Evolutionary conservation across 23 red algal species (phyloP), one percentile per base, ranked within the genome.

Genomic region (Pyropia yezoensis): DNA sequence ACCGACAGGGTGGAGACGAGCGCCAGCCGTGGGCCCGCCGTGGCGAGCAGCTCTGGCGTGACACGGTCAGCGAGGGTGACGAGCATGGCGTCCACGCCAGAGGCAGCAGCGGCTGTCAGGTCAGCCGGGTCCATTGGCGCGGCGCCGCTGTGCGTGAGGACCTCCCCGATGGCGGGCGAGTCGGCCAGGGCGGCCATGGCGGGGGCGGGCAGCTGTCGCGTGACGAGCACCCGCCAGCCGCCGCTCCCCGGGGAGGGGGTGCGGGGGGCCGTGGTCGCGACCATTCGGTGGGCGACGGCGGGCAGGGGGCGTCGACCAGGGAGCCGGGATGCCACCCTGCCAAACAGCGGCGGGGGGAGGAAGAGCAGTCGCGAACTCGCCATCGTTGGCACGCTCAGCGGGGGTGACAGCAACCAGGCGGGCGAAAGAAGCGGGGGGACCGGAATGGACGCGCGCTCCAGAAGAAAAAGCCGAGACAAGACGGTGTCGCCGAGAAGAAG

Each of bases 1-100:
- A 96, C 90, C 33, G 71, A 79, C 82, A 96, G 79, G 22, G 90
- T 96, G 33, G 90, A 81, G 30, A 96, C 63, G 4, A 88, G 27
- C 71, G 75, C 75, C 30, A 87, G 56, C 18, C 79, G 79, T 18
- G 63, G 23, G 12, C 62, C 70, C 14, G 52, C 82, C 19, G 82
- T 61, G 3, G 75, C 70, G 23, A 87, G 33, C 25, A 87, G 70
- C 22, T 66, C 70, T 16, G 70, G 63, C 15, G 50, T 70, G 33
- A 87, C 71, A 57, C 70, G 75, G 71, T 87, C 82, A 14, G 82
- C 64, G 14, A 87, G 62, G 7, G 76, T 65, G 29, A 70, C 75
- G 33, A 70, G 71, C 26, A 87, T 18, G 2, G 82, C 82, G 58
- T 87, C 82, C 34, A 29, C 51, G 7, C 70, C 69, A 27, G 52